phyloP scores from a whole-genome alignment of 2,329 filamentous ascomycete species.

The Rutstroemia sydowiana region DNA sequence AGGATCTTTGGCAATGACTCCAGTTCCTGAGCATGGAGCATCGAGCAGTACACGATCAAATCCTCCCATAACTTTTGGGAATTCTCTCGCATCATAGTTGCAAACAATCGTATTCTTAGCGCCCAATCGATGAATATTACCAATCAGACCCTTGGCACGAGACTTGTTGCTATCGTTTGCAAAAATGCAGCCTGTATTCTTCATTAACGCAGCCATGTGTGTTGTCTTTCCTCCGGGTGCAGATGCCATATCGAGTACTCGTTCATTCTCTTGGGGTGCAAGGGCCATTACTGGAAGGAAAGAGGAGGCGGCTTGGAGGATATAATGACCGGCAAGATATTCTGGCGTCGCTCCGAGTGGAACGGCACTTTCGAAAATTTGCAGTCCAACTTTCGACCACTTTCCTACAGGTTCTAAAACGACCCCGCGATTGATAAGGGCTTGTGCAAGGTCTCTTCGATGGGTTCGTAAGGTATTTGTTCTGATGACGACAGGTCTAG shows the following conservation, averaged over 20 bases:
- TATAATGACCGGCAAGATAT: conserved; percentile 96
- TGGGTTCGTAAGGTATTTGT: conserved; percentile 86
- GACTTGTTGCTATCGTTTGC: conserved; percentile 94
- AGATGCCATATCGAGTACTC: conserved; percentile 86
- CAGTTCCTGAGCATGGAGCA: conserved; percentile 91
- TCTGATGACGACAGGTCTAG: conserved; percentile 87
- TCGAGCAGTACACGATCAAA: conserved; percentile 94
- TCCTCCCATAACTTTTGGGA: conserved; percentile 88
- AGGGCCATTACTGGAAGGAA: conserved; percentile 98
- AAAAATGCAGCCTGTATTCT: conserved; percentile 91
- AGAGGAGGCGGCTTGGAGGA: conserved; percentile 90
- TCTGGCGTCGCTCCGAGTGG: conserved; percentile 86
- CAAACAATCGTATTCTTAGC: conserved; percentile 92
- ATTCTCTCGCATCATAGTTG: conserved; percentile 90
- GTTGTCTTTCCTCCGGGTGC: conserved; percentile 96
- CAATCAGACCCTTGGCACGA: conserved; percentile 92
- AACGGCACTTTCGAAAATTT: conserved; percentile 85
- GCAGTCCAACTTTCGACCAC: conserved; percentile 96
- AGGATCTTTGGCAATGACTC: conserved; percentile 94
- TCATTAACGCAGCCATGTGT: conserved; percentile 93
- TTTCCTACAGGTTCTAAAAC: conserved; percentile 95
- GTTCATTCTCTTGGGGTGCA: conserved; percentile 85
- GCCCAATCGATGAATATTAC: conserved; percentile 92
- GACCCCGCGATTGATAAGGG: conserved; percentile 91
- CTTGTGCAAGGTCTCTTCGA: conserved; percentile 75